phyloP scores from a whole-genome alignment of 257 asterid species.

The Solanum gracilifrons region DNA sequence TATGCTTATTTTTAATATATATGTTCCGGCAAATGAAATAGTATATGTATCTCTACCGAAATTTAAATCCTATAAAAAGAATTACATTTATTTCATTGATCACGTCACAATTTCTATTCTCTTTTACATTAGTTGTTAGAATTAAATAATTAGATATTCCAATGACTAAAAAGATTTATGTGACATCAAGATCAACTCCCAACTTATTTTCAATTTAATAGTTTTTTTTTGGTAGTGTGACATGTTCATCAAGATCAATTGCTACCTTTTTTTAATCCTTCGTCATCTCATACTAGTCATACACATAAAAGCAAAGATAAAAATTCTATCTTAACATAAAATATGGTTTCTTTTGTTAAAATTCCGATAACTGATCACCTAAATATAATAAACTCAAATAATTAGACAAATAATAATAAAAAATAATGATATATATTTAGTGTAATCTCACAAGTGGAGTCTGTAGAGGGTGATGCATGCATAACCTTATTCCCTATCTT shows the following conservation, averaged over 20 bases:
- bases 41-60: background rate
- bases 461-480: background rate
- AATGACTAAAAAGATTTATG: background rate
- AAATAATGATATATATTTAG: background rate
- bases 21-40: no score
- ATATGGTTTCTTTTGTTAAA: conserved; percentile 15
- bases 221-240: background rate
- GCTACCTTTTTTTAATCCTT: background rate
- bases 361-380: background rate
- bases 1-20: background rate
- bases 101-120: background rate
- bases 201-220: background rate
- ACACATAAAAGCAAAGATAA: background rate
- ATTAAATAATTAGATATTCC: background rate
- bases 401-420: background rate
- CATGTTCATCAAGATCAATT: background rate
- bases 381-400: background rate
- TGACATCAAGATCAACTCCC: background rate
- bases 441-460: fast-evolving
- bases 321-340: background rate
- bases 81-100: background rate
- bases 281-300: conserved; percentile 13
- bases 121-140: no score
- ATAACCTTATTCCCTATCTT: background rate
- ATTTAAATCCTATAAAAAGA: background rate